Evolutionary conservation across 129 eudicot genomes (phyloP).

Genomic region (Helianthus tuberosus): DNA sequence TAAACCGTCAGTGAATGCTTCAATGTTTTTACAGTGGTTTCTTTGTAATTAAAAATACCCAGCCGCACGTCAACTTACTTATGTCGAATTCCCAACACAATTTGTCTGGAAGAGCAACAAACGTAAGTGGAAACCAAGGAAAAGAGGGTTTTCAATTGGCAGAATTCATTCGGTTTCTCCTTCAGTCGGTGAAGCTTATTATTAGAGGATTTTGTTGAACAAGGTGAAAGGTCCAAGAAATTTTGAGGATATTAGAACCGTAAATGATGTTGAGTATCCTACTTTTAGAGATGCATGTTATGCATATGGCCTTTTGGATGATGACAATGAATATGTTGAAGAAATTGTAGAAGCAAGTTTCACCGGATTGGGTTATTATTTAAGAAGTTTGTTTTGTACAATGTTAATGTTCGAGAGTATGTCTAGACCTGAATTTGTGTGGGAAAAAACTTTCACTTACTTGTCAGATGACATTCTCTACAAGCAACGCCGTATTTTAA

Average conservation of each 20-base stretch:
- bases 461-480: not conserved
- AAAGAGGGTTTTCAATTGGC: not conserved
- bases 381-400: not conserved
- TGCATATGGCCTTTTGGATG: not conserved
- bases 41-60: not conserved
- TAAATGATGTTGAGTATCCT: not conserved
- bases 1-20: not conserved
- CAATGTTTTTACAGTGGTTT: not conserved
- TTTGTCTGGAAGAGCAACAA: not conserved
- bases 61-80: not conserved
- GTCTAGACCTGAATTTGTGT: not conserved
- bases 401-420: not conserved
- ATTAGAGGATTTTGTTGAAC: not conserved
- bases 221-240: not conserved
- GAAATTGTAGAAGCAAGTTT: not conserved
- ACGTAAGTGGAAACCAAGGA: not conserved
- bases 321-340: not conserved
- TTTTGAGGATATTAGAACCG: not conserved
- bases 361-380: not conserved
- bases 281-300: conserved; percentile 2
- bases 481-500: not conserved
- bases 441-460: not conserved
- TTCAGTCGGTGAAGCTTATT: not conserved
- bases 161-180: conserved; percentile 12
- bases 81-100: not conserved